Conservation (phyloP, 805 yeast genomes). For the Barnettozyma californica region DNA sequence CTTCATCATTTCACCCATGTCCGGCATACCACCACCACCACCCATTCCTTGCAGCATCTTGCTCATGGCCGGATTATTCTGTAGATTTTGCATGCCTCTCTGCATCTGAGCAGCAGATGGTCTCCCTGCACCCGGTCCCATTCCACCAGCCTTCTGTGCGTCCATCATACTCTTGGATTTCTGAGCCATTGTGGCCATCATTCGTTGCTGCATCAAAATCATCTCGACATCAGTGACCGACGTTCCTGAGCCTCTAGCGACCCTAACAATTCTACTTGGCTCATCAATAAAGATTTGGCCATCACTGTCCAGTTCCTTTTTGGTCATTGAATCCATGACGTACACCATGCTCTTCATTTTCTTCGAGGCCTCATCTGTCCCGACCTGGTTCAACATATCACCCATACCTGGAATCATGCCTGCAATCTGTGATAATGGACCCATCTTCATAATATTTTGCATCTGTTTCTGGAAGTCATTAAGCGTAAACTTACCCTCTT, state of each 20-base stretch:
- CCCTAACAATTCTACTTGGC: constrained; percentile 82
- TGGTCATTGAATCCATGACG: constrained; percentile 94
- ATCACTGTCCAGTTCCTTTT: constrained; percentile 83
- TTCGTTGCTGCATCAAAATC: constrained; percentile 82
- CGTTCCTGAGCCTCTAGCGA: constrained; percentile 93
- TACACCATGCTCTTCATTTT: constrained; percentile 83
- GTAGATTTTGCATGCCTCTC: constrained; percentile 55
- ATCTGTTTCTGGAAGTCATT: constrained; percentile 90
- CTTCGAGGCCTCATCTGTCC: constrained; percentile 87
- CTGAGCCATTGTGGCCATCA: constrained; percentile 93
- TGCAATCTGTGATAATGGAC: constrained; percentile 90
- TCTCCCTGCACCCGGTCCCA: constrained; percentile 45
- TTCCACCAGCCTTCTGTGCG: constrained; percentile 36
- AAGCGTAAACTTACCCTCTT: constrained; percentile 90
- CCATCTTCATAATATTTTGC: constrained; percentile 95
- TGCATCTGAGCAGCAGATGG: constrained; percentile 36
- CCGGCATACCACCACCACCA: constrained; percentile 60
- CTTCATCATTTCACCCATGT: constrained; percentile 57
- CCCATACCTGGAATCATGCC: constrained; percentile 92
- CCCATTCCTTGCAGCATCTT: constrained; percentile 66
- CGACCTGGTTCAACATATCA: constrained; percentile 78
- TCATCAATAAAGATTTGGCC: constrained; percentile 52
- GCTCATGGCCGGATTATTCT: constrained; percentile 73
- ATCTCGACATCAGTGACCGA: constrained; percentile 89
- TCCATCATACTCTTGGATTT: constrained; percentile 50